These are phyloP conservation scores for Talaromyces ruber DNA, from an alignment of 495 filamentous ascomycete species.

Conservation along the genomic window DNA sequence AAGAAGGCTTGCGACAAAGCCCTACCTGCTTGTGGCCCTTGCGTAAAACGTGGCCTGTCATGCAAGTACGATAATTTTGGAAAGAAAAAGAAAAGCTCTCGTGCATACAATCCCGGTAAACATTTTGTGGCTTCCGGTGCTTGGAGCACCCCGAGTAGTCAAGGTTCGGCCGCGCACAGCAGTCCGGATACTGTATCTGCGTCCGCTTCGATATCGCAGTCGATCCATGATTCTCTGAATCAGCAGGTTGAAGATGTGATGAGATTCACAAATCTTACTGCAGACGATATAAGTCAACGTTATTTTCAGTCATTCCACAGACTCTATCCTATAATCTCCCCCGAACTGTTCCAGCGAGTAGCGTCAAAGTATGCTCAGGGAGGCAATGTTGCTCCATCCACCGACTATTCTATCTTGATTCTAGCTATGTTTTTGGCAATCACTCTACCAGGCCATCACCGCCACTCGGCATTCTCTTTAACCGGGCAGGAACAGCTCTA, in stretches of 20 bases:
- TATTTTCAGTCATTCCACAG: constrained; percentile 7
- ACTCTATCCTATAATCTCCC: background rate
- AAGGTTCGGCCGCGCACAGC: background rate
- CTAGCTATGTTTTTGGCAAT: constrained; percentile 26
- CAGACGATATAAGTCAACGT: background rate
- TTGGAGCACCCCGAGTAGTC: background rate
- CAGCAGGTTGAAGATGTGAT: background rate
- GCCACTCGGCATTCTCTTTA: constrained; percentile 5
- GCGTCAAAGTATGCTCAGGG: background rate
- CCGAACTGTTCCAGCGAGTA: background rate
- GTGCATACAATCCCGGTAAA: constrained; percentile 9
- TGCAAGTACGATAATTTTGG: constrained; percentile 14
- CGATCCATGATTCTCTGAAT: constrained; percentile 2
- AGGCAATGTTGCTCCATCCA: constrained; percentile 7
- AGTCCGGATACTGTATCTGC: background rate
- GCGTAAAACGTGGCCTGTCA: constrained; percentile 6
- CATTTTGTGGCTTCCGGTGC: constrained; percentile 9
- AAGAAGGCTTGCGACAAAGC: constrained; percentile 32
- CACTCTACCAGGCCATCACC: background rate
- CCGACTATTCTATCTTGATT: constrained; percentile 25
- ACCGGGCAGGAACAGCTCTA: constrained; percentile 19
- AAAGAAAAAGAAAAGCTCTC: background rate
- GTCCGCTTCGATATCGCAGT: constrained; percentile 1
- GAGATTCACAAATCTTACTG: background rate
- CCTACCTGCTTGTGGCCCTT: constrained; percentile 25